phyloP scores from a whole-genome alignment of 2,329 filamentous ascomycete genomes.

The Pezicula neosporulosa region DNA sequence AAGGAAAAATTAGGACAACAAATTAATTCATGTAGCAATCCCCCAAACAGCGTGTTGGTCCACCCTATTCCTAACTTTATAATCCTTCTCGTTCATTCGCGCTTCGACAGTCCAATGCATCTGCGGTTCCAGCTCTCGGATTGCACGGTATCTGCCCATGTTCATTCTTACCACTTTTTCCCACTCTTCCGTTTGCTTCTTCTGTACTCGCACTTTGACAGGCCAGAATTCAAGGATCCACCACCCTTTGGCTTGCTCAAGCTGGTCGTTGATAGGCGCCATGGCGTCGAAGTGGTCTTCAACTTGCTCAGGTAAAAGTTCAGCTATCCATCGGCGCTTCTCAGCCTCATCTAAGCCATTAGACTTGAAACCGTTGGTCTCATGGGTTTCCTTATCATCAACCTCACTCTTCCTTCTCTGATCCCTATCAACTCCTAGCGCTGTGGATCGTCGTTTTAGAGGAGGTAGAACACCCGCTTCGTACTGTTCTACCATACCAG shows the following conservation, averaged over 20 bases:
- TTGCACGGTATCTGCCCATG: conserved; percentile 32
- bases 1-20: neutral
- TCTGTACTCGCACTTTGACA: conserved; percentile 34
- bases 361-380: neutral
- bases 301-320: conserved; percentile 33
- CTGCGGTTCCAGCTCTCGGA: conserved; percentile 33
- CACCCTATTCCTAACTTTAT: conserved; percentile 28
- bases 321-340: conserved; percentile 9
- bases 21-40: conserved; percentile 7
- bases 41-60: conserved; percentile 31
- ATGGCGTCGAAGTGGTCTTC: conserved; percentile 41
- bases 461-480: conserved; percentile 29
- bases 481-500: conserved; percentile 32
- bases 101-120: conserved; percentile 41
- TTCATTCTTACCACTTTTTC: conserved; percentile 35
- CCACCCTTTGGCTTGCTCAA: conserved; percentile 34
- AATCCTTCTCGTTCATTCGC: conserved; percentile 30
- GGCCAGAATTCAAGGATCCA: conserved; percentile 42
- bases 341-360: conserved; percentile 2
- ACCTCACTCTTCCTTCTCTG: conserved; percentile 17
- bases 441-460: conserved; percentile 26
- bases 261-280: conserved; percentile 37
- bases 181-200: conserved; percentile 29
- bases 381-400: neutral
- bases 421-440: conserved; percentile 22